Conservation (phyloP, 2,329 filamentous ascomycete genomes). For the Trichoderma koningiopsis region DNA sequence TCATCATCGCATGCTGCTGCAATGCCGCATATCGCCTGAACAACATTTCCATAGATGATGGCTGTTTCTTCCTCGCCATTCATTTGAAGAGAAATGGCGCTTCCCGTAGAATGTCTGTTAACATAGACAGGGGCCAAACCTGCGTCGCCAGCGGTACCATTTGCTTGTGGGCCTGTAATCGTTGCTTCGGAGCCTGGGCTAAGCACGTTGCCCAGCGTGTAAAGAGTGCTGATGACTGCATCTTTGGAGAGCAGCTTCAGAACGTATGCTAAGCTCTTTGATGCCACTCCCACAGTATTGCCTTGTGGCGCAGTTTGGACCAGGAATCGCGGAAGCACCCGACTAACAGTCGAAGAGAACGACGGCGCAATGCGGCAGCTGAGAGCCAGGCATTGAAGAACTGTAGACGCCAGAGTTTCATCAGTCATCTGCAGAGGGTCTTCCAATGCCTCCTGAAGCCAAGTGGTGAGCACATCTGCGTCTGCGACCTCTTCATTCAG, state of each 20-base stretch:
- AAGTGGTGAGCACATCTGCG: constrained; percentile 73
- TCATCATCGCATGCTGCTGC: constrained; percentile 79
- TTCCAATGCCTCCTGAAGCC: constrained; percentile 80
- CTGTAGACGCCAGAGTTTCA: constrained; percentile 71
- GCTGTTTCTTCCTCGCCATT: constrained; percentile 78
- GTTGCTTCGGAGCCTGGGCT: constrained; percentile 67
- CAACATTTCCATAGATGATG: constrained; percentile 79
- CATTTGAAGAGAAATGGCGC: constrained; percentile 75
- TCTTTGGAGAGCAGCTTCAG: constrained; percentile 85
- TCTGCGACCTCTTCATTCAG: constrained; percentile 82
- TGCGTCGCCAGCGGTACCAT: constrained; percentile 47
- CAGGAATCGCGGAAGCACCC: constrained; percentile 81
- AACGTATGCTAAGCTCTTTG: constrained; percentile 80
- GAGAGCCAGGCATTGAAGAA: constrained; percentile 80
- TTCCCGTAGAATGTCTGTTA: constrained; percentile 65
- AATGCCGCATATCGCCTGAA: constrained; percentile 93
- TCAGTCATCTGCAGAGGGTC: constrained; percentile 84
- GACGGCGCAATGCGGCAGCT: constrained; percentile 73
- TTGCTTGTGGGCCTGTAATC: constrained; percentile 54
- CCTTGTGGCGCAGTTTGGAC: constrained; percentile 77
- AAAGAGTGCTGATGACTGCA: constrained; percentile 90
- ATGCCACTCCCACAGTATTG: constrained; percentile 72
- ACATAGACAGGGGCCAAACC: constrained; percentile 51
- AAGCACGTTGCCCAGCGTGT: constrained; percentile 93
- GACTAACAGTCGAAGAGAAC: constrained; percentile 74